Conservation (phyloP, 441 rosid genomes). For the Pelargonium myrrhifolium region DNA sequence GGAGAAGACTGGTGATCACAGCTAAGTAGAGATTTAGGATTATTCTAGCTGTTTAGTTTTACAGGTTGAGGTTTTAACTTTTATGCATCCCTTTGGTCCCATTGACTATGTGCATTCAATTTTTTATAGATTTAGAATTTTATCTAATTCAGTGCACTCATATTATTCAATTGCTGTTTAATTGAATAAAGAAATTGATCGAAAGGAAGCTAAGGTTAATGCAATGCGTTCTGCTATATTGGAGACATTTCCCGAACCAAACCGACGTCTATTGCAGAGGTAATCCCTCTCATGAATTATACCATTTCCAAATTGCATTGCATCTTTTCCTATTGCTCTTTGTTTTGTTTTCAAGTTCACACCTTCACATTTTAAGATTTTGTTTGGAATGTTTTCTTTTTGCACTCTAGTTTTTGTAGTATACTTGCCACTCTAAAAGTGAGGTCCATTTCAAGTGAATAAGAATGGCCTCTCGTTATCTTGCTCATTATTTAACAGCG, state of each 20-base stretch:
- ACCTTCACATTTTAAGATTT: neutral
- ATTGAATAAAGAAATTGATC: slow-evolving; percentile 67
- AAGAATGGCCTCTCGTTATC: neutral
- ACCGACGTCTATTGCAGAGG: slow-evolving; percentile 89
- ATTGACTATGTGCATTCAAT: neutral
- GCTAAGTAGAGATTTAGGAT: neutral
- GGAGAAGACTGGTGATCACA: neutral
- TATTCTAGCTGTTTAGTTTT: neutral
- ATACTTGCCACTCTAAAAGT: neutral
- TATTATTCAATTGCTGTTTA: slow-evolving; percentile 16
- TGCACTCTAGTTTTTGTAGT: neutral
- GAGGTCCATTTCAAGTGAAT: neutral
- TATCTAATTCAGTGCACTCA: neutral
- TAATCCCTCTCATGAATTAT: slow-evolving; percentile 16
- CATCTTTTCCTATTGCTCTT: neutral
- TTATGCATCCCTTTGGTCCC: neutral
- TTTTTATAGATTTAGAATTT: neutral
- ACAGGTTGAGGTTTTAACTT: neutral
- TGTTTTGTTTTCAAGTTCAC: neutral
- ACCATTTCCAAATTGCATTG: neutral
- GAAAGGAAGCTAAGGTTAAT: slow-evolving; percentile 69
- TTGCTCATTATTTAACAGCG: neutral
- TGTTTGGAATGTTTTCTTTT: neutral
- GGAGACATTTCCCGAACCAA: slow-evolving; percentile 97
- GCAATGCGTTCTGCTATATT: slow-evolving; percentile 79